A percentile compares a stretch with the other conserved stretches of the same genome.
Evolutionary conservation across 2,329 filamentous ascomycete species (phyloP).

Genomic region (Clarireedia hainanense): DNA sequence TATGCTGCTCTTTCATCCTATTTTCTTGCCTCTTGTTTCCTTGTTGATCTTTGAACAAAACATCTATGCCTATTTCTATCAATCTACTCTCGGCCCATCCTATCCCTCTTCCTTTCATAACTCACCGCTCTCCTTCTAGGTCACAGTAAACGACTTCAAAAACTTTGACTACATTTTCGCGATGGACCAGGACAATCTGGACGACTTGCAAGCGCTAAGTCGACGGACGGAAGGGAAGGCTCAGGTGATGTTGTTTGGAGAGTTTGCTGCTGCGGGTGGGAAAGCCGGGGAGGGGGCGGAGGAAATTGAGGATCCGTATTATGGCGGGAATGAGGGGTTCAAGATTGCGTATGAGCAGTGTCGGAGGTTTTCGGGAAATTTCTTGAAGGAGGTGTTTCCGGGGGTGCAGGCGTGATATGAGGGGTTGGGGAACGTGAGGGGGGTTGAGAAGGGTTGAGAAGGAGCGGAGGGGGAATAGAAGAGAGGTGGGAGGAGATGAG

Average conservation of each 20-base stretch:
- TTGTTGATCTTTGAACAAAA: no score
- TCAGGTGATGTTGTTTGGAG: constrained; percentile 76
- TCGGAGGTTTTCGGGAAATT: constrained; percentile 62
- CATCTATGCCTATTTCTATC: no score
- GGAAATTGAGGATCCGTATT: constrained; percentile 83
- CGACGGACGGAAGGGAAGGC: constrained; percentile 48
- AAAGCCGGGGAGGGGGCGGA: constrained; percentile 42
- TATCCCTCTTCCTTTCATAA: not conserved
- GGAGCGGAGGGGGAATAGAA: not conserved
- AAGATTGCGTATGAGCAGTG: constrained; percentile 81
- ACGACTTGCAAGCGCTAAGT: constrained; percentile 56
- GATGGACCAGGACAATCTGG: constrained; percentile 82
- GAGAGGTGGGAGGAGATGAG: not conserved
- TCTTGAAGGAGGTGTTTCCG: constrained; percentile 25
- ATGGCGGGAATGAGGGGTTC: constrained; percentile 77
- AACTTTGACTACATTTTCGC: constrained; percentile 89
- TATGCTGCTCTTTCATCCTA: constrained; percentile 29
- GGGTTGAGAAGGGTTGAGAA: not conserved
- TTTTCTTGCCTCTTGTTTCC: constrained; percentile 17
- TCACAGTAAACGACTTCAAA: constrained; percentile 63
- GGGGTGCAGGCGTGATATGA: constrained; percentile 18
- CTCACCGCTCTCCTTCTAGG: constrained; percentile 28
- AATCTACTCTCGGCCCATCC: no score
- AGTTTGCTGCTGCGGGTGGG: constrained; percentile 47
- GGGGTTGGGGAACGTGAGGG: no score